Conservation (phyloP, 176 grass and related monocot genomes). For the Juncus effusus region DNA sequence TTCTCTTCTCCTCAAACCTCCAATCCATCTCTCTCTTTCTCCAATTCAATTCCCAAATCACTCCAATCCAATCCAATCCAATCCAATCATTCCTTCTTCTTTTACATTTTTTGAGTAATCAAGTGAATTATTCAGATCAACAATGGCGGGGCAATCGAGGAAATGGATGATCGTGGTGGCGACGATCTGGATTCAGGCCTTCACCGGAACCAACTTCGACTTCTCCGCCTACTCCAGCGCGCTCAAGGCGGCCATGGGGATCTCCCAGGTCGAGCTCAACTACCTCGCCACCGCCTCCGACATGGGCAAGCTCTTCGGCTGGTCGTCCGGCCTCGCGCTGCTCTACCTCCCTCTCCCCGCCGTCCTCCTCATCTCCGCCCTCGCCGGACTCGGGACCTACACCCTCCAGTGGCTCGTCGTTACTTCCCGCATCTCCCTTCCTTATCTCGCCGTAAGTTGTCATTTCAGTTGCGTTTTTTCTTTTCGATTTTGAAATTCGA, state of each 20-base stretch:
- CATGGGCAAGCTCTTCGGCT: constrained; percentile 75
- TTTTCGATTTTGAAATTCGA: background rate
- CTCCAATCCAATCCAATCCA: background rate
- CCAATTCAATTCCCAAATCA: background rate
- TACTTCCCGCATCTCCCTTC: constrained; percentile 29
- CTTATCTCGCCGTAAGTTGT: constrained; percentile 51
- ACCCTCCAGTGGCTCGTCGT: constrained; percentile 52
- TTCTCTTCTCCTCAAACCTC: background rate
- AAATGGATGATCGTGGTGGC: constrained; percentile 72
- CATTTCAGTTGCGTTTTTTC: background rate
- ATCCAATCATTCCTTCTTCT: too few species aligned
- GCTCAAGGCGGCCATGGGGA: constrained; percentile 47
- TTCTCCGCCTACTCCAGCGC: constrained; percentile 93
- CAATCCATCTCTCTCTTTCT: background rate
- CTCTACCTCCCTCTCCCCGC: constrained; percentile 57
- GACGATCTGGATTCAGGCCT: constrained; percentile 81
- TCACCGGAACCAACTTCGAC: constrained; percentile 96
- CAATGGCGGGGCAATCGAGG: constrained; percentile 15
- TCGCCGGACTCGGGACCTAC: constrained; percentile 57
- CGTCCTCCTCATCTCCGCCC: constrained; percentile 58
- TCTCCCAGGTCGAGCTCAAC: constrained; percentile 80
- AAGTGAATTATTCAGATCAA: background rate
- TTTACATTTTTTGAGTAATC: too few species aligned
- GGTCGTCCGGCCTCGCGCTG: constrained; percentile 78
- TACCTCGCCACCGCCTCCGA: constrained; percentile 86